Conservation (phyloP, 306 rosid genomes). For the Amphicarpaea edgeworthii region DNA sequence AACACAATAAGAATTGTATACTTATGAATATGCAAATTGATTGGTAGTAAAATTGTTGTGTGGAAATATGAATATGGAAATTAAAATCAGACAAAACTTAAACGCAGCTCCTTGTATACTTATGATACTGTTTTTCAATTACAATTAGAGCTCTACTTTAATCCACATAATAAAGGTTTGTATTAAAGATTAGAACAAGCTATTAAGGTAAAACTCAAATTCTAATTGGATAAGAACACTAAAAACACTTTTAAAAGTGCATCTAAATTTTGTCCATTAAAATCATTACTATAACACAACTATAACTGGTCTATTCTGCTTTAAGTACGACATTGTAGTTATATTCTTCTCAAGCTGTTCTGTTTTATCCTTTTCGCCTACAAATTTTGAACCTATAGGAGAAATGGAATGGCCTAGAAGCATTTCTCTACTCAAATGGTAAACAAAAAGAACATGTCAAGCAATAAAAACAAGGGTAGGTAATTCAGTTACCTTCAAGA, state of each 20-base stretch:
- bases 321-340: conserved; percentile 2
- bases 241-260: not conserved
- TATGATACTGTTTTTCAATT: not conserved
- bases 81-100: not conserved
- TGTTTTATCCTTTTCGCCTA: not conserved
- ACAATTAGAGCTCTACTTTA: not conserved
- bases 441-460: conserved; percentile 29
- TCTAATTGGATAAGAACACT: not conserved
- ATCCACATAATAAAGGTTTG: not conserved
- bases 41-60: not conserved
- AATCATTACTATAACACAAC: not conserved
- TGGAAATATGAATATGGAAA: not conserved
- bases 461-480: not conserved
- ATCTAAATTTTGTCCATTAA: not conserved
- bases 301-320: not conserved
- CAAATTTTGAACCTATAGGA: not conserved
- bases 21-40: too few species aligned
- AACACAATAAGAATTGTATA: not conserved
- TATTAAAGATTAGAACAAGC: not conserved
- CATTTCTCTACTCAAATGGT: conserved; percentile 4
- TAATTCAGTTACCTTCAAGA: conserved; percentile 74
- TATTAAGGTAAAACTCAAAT: not conserved
- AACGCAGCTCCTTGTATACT: not conserved
- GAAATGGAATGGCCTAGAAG: conserved; percentile 7
- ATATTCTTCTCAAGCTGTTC: conserved; percentile 3